These are phyloP conservation scores for Mycena albidolilacea DNA, from an alignment of 768 basidiomycete genomes.

Conservation along the genomic window DNA sequence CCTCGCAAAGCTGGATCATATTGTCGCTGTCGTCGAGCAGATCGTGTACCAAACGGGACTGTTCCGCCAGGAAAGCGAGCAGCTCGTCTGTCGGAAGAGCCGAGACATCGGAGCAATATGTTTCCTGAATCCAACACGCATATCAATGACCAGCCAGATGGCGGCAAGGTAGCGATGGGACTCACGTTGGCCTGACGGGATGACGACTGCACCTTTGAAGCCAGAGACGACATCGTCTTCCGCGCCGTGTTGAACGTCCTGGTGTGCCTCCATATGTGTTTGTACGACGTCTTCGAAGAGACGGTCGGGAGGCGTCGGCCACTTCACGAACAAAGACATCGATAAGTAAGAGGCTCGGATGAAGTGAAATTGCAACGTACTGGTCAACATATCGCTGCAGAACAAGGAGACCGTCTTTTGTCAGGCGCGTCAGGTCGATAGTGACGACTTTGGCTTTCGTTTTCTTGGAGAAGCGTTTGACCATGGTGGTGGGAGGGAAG, in stretches of 20 bases:
- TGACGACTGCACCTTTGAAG: constrained; percentile 3
- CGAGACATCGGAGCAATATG: constrained; percentile 1
- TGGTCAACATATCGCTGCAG: constrained; percentile 32
- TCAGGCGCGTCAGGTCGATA: constrained; percentile 23
- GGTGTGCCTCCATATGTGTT: constrained; percentile 34
- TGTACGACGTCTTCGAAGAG: constrained; percentile 36
- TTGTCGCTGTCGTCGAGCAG: constrained; percentile 28
- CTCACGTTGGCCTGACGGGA: constrained; percentile 12
- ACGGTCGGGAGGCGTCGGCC: constrained; percentile 34
- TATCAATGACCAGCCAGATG: no score
- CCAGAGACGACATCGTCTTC: constrained; percentile 11
- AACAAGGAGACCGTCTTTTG: constrained; percentile 25
- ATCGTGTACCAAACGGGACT: constrained; percentile 9
- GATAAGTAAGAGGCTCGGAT: neutral
- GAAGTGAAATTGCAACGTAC: constrained; percentile 14
- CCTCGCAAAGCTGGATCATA: constrained; percentile 7
- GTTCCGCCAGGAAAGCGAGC: constrained; percentile 10
- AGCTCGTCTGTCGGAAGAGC: constrained; percentile 19
- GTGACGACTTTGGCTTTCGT: constrained; percentile 13
- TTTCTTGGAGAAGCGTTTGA: constrained; percentile 13
- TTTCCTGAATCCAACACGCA: neutral
- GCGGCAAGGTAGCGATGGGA: neutral
- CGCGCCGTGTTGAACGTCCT: constrained; percentile 29
- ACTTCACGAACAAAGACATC: neutral
- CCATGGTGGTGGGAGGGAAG: constrained; percentile 2